phyloP scores from a whole-genome alignment of 805 yeast species.

The Saccharomycopsis babjevae region DNA sequence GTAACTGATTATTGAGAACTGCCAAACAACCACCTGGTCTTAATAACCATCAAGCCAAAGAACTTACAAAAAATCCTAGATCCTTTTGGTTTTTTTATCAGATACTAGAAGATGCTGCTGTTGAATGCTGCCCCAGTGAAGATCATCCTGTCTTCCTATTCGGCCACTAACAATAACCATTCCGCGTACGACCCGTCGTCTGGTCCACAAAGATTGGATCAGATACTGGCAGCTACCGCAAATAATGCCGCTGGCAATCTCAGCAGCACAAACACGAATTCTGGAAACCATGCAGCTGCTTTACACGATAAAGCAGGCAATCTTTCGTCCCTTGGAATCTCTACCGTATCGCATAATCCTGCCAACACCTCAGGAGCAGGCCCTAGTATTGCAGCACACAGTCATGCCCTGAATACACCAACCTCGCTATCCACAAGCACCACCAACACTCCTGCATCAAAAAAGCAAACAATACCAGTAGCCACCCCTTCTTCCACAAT shows the following conservation, averaged over 20 bases:
- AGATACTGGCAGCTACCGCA: not conserved
- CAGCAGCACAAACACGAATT: constrained; percentile 20
- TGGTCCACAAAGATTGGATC: constrained; percentile 16
- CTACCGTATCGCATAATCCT: constrained; percentile 3
- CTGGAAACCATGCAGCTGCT: constrained; percentile 18
- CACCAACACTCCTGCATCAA: not conserved
- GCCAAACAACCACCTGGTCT: too few relatives aligned
- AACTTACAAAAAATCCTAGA: too few relatives aligned
- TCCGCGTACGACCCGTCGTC: constrained; percentile 13
- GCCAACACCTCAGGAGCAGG: constrained; percentile 20
- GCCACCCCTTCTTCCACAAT: constrained; percentile 25
- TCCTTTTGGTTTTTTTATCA: too few relatives aligned
- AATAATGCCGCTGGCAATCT: not conserved
- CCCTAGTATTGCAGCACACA: constrained; percentile 5
- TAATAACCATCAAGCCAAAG: too few relatives aligned
- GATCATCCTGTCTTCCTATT: constrained; percentile 15
- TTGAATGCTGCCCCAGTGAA: not conserved
- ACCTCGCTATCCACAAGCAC: not conserved
- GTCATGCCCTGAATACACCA: not conserved
- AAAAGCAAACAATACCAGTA: not conserved
- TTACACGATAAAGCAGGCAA: not conserved
- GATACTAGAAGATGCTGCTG: not conserved
- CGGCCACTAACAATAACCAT: not conserved
- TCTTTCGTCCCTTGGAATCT: constrained; percentile 19
- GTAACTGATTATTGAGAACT: too few relatives aligned